Evolutionary conservation across 768 basidiomycete species (phyloP), one percentile per base, ranked within the genome.

Genomic region (Strobilomyces dryophilus): DNA sequence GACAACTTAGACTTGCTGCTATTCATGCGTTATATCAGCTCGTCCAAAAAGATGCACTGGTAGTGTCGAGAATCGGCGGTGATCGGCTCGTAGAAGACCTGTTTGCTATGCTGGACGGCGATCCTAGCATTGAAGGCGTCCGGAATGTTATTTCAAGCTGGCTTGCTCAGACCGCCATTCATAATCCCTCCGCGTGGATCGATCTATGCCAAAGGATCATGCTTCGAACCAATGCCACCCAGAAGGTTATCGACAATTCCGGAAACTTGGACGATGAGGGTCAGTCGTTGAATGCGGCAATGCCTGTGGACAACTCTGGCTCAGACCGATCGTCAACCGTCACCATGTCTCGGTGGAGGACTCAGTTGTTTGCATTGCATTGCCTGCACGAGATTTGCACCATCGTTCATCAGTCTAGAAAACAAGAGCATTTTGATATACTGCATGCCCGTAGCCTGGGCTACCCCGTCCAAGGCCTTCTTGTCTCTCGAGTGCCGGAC

Each of bases 1-100:
- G 92, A 37, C 89, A 92, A 6, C 79, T 97, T 50, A 97, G 95
- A 71, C 79, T 95, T 6, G 94, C 95, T 11, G 91, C 95, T 0
- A 95, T 98, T 68, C 92, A 98, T 65, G 93, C 91, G 0, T 73
- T 99, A 7, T 99, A 99, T 68, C 95, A 98, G 62, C 89, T 98
- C 26, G 93, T 98, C 1, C 97, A 98, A 70, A 87, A 90, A 59
- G 94, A 98, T 71, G 95, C 94, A 0, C 70, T 94, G 14, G 76
- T 85, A 2, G 91, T 98, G 80, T 95, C 93, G 8, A 90, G 88
- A 63, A 72, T 98, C 0, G 97, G 95, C 17, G 97, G 97, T 2
- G 95, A 98, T 71, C 81, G 81, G 21, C 79, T 99, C 7, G 97
- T 98, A 1, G 92, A 95, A 63, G 92, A 97, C 54, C 76, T 99